Evolutionary conservation across 23 red algal species (phyloP).

Genomic region (Pyropia yezoensis): DNA sequence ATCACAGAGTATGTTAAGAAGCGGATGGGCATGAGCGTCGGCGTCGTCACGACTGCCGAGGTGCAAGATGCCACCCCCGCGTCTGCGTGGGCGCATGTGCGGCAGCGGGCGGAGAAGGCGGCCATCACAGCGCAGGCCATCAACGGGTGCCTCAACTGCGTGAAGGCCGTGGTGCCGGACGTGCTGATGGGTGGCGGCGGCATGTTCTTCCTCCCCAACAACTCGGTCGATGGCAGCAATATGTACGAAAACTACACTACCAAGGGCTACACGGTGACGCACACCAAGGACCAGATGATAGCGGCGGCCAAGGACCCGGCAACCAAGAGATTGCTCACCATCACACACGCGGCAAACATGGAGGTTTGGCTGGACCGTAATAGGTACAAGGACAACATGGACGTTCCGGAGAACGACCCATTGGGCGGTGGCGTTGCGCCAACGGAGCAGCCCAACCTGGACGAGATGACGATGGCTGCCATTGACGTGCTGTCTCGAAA

Average conservation of each 20-base stretch:
- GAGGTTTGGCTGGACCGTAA: conserved; percentile 54
- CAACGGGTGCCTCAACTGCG: conserved; percentile 29
- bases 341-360: conserved; percentile 33
- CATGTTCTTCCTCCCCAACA: conserved; percentile 14
- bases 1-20: conserved; percentile 28
- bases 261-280: conserved; percentile 29
- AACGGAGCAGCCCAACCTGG: conserved; percentile 35
- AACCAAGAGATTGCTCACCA: conserved; percentile 32
- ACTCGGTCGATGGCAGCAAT: conserved; percentile 25
- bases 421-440: conserved; percentile 12
- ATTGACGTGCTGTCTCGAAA: conserved; percentile 30
- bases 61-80: conserved; percentile 46
- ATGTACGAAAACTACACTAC: conserved; percentile 29
- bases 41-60: conserved; percentile 45
- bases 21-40: conserved; percentile 36
- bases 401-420: conserved; percentile 12
- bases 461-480: conserved; percentile 40
- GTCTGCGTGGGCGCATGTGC: conserved; percentile 21
- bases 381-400: conserved; percentile 36
- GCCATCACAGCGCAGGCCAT: conserved; percentile 44
- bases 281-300: conserved; percentile 33
- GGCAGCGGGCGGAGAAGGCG: conserved; percentile 34
- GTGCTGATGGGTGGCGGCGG: conserved; percentile 46
- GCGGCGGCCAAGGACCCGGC: conserved; percentile 15
- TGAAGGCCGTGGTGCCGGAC: conserved; percentile 21